Evolutionary conservation across 2,329 filamentous ascomycete genomes (phyloP).

Genomic region (Aspergillus fumigatus): DNA sequence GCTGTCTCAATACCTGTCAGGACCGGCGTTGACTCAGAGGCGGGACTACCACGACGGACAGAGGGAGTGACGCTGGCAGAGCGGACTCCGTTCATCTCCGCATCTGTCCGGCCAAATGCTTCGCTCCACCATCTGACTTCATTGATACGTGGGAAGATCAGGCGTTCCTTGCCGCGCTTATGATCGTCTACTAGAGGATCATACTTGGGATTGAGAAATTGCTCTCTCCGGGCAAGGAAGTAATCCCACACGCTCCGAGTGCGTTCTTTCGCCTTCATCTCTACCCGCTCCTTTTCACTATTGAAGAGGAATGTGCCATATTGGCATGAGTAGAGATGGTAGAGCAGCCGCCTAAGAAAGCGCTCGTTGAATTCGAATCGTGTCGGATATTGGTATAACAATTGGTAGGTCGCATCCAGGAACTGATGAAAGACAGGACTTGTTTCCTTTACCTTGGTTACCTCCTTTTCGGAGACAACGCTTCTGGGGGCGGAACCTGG

Average conservation of each 20-base stretch:
- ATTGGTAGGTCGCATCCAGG: conserved; percentile 87
- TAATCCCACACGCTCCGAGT: conserved; percentile 95
- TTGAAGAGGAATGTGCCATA: conserved; percentile 97
- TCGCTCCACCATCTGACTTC: conserved; percentile 94
- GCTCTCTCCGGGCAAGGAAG: conserved; percentile 72
- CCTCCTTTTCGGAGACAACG: conserved; percentile 53
- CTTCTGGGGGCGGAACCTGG: conserved; percentile 28
- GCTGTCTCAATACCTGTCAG: conserved; percentile 57
- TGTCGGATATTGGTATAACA: conserved; percentile 76
- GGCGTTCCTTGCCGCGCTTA: conserved; percentile 70
- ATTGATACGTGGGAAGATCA: conserved; percentile 72
- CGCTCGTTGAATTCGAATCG: conserved; percentile 96
- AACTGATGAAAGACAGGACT: conserved; percentile 98
- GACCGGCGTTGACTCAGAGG: conserved; percentile 46
- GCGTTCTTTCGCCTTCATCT: conserved; percentile 62
- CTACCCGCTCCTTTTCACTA: conserved; percentile 79
- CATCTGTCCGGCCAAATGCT: conserved; percentile 76
- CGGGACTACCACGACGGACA: conserved; percentile 23
- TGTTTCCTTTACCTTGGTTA: conserved; percentile 78
- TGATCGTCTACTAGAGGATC: conserved; percentile 72
- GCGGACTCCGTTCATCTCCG: conserved; percentile 81
- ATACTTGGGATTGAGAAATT: conserved; percentile 81
- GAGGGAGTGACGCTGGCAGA: conserved; percentile 46
- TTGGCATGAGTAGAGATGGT: conserved; percentile 92
- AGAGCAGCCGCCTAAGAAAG: conserved; percentile 81